phyloP scores from a whole-genome alignment of 352 stramenopile genomes.

The Phytophthora pseudosyringae region DNA sequence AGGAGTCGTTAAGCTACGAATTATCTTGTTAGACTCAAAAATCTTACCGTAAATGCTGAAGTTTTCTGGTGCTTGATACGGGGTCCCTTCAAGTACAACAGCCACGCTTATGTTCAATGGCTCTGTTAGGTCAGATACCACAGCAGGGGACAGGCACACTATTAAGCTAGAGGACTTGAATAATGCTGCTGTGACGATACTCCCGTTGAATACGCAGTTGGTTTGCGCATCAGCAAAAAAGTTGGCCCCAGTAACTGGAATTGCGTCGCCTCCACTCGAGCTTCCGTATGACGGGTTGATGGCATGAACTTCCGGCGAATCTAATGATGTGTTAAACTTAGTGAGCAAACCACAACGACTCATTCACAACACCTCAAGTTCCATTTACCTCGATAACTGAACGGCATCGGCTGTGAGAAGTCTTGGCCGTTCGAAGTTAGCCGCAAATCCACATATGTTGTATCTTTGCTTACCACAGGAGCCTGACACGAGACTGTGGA shows the following conservation, averaged over 20 bases:
- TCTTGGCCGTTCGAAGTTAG: slow-evolving; percentile 69
- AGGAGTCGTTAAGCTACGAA: neutral
- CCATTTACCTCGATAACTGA: slow-evolving; percentile 56
- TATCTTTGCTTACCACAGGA: slow-evolving; percentile 11
- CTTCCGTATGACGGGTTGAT: slow-evolving; percentile 38
- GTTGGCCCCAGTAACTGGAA: slow-evolving; percentile 41
- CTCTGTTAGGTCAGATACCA: slow-evolving; percentile 4
- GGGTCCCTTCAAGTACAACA: slow-evolving; percentile 35
- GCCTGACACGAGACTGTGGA: slow-evolving; percentile 34
- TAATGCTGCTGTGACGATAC: slow-evolving; percentile 28
- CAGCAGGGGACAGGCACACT: slow-evolving; percentile 38
- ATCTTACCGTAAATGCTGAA: slow-evolving; percentile 39
- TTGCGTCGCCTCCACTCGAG: slow-evolving; percentile 24
- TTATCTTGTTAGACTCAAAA: neutral
- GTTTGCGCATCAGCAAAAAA: slow-evolving; percentile 37
- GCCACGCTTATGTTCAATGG: slow-evolving; percentile 25
- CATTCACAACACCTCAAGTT: neutral
- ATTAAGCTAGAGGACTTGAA: slow-evolving; percentile 35
- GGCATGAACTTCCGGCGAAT: slow-evolving; percentile 38
- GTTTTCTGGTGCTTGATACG: slow-evolving; percentile 25
- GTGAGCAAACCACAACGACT: neutral
- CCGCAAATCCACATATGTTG: slow-evolving; percentile 35
- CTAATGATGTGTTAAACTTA: slow-evolving; percentile 29
- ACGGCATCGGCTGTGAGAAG: slow-evolving; percentile 46
- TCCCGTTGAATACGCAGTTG: slow-evolving; percentile 56